Evolutionary conservation across 164 flowering plant species (phyloP), one percentile per base, ranked within the genome.

Genomic region (Magnolia officinalis): DNA sequence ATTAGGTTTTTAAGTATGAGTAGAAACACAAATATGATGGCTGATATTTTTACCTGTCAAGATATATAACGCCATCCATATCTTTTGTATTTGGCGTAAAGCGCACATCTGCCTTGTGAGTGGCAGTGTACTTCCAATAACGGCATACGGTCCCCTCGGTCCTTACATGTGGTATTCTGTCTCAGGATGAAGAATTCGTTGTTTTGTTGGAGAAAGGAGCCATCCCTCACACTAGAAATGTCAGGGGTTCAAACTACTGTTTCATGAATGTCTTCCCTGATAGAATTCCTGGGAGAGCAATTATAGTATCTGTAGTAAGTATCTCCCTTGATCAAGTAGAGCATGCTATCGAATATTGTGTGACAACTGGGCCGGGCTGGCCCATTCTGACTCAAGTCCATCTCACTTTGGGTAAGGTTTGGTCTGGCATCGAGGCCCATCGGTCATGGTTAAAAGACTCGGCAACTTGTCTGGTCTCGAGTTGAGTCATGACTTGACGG

Each of bases 261-360:
- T 80, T 81, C 50, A 84, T 96, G 80, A 96, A 94, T 79, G 94
- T 94, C 66, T 96, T 92, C 79, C 93, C 91, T 6, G 98, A 94
- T 75, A 85, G 98, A 76, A 93, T 94, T 78, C 87, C 98, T 61
- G 98, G 98, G 80, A 85, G 96, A 84, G 98, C 99, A 26, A 94
- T 90, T 45, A 90, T 96, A 63, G 81, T 94, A 74, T 91, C 98
- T 61, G 98, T 93, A 75, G 99, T 96, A 92, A 81, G 96, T 8
- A 16, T 55, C 61, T 55, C 13, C 61, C 18, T 55, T 55, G 13
- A 55, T 55, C 61, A 55, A 24, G 29, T 50, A 9, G 5, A 37
- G 66, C n/a, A 58, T 24, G 1, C 52, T 59, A 16, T 37, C n/a
- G 20, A 14, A 64, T 63, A 20, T 37, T 11, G 5, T 2, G 6